Conservation (phyloP, 2,329 filamentous ascomycete genomes). For the Neonectria sp. region DNA sequence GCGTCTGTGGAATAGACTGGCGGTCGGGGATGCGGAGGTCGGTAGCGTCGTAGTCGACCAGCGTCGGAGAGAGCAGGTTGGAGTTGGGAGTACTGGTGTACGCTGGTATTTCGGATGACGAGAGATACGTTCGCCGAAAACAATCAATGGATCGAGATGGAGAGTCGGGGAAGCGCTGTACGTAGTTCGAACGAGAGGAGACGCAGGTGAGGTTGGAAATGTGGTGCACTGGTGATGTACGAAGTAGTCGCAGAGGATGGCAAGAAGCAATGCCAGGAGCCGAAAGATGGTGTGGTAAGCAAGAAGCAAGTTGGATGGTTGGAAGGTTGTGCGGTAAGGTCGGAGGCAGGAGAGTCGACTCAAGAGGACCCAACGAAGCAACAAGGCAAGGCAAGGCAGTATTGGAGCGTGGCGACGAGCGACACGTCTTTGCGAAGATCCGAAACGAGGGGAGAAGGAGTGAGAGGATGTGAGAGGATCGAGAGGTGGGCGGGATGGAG, state of each 20-base stretch:
- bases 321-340: neutral
- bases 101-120: constrained; percentile 7
- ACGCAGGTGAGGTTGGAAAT: constrained; percentile 17
- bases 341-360: constrained; percentile 1
- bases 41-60: constrained; percentile 6
- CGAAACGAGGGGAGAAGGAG: constrained; percentile 37
- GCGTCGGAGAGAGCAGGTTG: constrained; percentile 12
- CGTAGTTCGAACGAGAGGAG: constrained; percentile 31
- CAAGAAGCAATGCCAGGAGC: constrained; percentile 15
- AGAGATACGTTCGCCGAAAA: neutral
- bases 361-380: constrained; percentile 21
- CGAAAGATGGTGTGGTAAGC: constrained; percentile 16
- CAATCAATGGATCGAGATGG: constrained; percentile 9
- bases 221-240: constrained; percentile 21
- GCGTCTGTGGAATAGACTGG: neutral
- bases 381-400: constrained; percentile 29
- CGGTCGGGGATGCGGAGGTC: constrained; percentile 10
- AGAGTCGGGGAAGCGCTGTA: constrained; percentile 1
- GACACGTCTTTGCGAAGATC: constrained; percentile 44
- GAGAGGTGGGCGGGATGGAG: constrained; percentile 18
- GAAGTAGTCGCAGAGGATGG: constrained; percentile 34
- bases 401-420: constrained; percentile 42
- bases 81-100: neutral
- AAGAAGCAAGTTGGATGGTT: neutral
- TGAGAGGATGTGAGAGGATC: constrained; percentile 26